These are phyloP conservation scores for Coniochaeta prunicola DNA, from an alignment of 2,329 filamentous ascomycete species.

Conservation along the genomic window DNA sequence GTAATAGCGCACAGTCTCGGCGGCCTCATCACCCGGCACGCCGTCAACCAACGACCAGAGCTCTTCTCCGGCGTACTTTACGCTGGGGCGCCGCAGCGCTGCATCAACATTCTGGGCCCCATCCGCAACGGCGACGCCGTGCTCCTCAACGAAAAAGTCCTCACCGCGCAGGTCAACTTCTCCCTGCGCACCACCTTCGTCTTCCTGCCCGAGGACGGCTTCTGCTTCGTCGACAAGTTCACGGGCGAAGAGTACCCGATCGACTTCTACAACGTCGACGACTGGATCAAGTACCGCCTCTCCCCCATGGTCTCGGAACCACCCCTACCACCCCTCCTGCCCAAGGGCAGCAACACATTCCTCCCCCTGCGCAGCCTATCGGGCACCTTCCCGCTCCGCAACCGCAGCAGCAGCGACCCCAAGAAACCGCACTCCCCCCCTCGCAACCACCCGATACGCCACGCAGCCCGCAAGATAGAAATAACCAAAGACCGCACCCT, in stretches of 20 bases:
- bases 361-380: constrained; percentile 40
- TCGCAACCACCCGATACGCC: constrained; percentile 12
- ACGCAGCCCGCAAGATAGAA: constrained; percentile 16
- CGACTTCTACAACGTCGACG: constrained; percentile 73
- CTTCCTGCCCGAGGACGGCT: constrained; percentile 78
- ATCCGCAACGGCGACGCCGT: constrained; percentile 90
- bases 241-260: constrained; percentile 75
- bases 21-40: constrained; percentile 80
- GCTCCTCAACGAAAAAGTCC: constrained; percentile 76
- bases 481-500: constrained; percentile 28
- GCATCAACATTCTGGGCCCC: constrained; percentile 86
- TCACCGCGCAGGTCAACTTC: constrained; percentile 92
- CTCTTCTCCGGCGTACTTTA: constrained; percentile 83
- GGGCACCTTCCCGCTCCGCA: constrained; percentile 33
- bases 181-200: constrained; percentile 80
- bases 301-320: constrained; percentile 68
- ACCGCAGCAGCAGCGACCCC: constrained; percentile 33
- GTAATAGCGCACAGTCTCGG: constrained; percentile 85
- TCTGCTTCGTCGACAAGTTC: constrained; percentile 77
- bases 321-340: constrained; percentile 54
- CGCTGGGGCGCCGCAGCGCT: constrained; percentile 76
- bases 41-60: constrained; percentile 76
- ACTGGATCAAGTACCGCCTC: constrained; percentile 71
- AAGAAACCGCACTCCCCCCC: constrained; percentile 22
- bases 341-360: constrained; percentile 18